Evolutionary conservation across 176 grass and related monocot species (phyloP).

Genomic region (Ensete glaucum): DNA sequence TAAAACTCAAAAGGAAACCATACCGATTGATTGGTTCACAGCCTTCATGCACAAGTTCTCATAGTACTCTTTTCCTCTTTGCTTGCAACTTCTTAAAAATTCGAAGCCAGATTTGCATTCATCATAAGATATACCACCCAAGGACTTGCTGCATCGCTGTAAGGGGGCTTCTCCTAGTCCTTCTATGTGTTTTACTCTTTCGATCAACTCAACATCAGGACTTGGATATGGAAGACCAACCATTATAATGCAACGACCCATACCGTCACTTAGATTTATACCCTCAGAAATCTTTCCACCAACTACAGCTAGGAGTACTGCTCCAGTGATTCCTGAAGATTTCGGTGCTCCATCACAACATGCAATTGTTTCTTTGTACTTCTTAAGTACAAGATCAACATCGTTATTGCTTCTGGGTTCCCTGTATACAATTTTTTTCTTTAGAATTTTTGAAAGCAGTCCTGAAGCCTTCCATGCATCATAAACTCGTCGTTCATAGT

Average conservation of each 20-base stretch:
- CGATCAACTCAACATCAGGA: constrained; percentile 75
- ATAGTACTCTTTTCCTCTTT: constrained; percentile 76
- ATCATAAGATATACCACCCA: constrained; percentile 28
- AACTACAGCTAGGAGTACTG: constrained; percentile 77
- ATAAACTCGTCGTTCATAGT: constrained; percentile 68
- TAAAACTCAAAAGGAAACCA: not conserved
- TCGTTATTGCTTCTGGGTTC: constrained; percentile 78
- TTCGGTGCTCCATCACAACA: constrained; percentile 29
- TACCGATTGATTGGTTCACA: constrained; percentile 97
- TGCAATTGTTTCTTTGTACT: constrained; percentile 65
- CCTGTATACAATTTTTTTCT: constrained; percentile 75
- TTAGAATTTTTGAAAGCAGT: constrained; percentile 59
- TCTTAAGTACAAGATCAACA: constrained; percentile 53
- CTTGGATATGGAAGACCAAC: constrained; percentile 96
- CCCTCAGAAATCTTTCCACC: constrained; percentile 96
- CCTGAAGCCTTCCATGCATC: constrained; percentile 72
- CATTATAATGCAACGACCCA: constrained; percentile 95
- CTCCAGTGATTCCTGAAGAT: constrained; percentile 44
- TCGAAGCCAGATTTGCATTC: constrained; percentile 52
- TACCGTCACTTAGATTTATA: constrained; percentile 87
- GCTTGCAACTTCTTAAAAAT: constrained; percentile 53
- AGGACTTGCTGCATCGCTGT: constrained; percentile 12
- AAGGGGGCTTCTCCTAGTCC: constrained; percentile 28
- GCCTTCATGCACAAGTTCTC: constrained; percentile 99
- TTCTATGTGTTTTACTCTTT: constrained; percentile 88